phyloP scores from a whole-genome alignment of 192 early-diverging fungal species.

The Coemansia sp. region DNA sequence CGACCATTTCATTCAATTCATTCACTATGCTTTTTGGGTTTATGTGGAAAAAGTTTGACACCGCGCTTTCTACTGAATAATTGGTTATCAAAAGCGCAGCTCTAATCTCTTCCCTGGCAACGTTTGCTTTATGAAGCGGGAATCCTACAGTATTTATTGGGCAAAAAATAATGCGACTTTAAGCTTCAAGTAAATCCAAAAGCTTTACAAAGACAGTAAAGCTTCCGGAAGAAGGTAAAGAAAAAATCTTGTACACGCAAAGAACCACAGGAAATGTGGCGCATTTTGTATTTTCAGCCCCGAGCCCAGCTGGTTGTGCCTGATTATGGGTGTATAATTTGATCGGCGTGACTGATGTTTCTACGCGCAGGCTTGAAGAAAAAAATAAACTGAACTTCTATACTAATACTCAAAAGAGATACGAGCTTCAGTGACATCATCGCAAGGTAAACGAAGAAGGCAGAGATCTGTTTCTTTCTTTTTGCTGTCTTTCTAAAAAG shows the following conservation, averaged over 20 bases:
- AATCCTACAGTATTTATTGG: constrained; percentile 21
- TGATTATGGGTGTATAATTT: neutral
- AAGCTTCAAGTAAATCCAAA: constrained; percentile 4
- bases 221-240: neutral
- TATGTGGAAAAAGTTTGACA: constrained; percentile 39
- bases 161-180: constrained; percentile 9
- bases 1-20: neutral
- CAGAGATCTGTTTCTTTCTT: too few species aligned
- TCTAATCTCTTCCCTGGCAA: constrained; percentile 23
- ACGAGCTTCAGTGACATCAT: too few species aligned
- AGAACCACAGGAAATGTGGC: too few species aligned
- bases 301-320: neutral
- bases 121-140: constrained; percentile 38
- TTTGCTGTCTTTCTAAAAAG: too few species aligned
- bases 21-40: too few species aligned
- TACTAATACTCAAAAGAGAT: too few species aligned
- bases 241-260: neutral
- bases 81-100: constrained; percentile 12
- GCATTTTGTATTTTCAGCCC: too few species aligned
- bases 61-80: constrained; percentile 18
- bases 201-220: constrained; percentile 67
- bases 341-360: neutral
- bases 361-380: too few species aligned
- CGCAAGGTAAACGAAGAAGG: too few species aligned
- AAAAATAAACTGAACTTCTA: too few species aligned